Evolutionary conservation across 1,139 yeast species (phyloP).

Genomic region (Scheffersomyces illinoinensis): DNA sequence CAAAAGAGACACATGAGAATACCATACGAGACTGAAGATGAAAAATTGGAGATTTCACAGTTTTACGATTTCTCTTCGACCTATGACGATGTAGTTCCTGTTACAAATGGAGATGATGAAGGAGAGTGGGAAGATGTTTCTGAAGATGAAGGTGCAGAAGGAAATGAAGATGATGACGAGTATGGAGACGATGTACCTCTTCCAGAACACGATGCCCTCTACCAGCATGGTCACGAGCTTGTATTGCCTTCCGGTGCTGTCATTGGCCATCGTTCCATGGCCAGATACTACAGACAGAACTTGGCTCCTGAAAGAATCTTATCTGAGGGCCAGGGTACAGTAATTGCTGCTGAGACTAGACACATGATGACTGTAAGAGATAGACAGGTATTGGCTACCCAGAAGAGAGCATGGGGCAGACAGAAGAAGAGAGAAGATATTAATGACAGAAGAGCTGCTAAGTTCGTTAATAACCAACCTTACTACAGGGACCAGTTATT

Average conservation of each 20-base stretch:
- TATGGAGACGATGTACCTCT: conserved; percentile 33
- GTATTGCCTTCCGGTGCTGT: conserved; percentile 84
- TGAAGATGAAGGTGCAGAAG: conserved; percentile 27
- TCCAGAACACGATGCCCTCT: conserved; percentile 30
- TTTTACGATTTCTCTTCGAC: conserved; percentile 84
- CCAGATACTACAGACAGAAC: conserved; percentile 78
- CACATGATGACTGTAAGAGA: conserved; percentile 57
- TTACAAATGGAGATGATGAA: conserved; percentile 17
- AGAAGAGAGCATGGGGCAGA: conserved; percentile 77
- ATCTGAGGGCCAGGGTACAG: conserved; percentile 91
- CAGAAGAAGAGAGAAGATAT: conserved; percentile 67
- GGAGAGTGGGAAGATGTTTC: conserved; percentile 51
- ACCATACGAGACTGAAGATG: conserved; percentile 85
- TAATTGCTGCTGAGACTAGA: conserved; percentile 89
- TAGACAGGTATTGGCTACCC: conserved; percentile 55
- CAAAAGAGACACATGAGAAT: conserved; percentile 84
- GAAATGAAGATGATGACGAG: conserved; percentile 17
- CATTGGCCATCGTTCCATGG: conserved; percentile 87
- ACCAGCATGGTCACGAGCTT: conserved; percentile 69
- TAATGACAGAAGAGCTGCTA: conserved; percentile 76
- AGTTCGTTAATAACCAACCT: conserved; percentile 83
- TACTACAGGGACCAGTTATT: conserved; percentile 89
- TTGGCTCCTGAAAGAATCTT: conserved; percentile 71
- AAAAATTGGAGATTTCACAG: conserved; percentile 75
- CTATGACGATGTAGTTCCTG: conserved; percentile 36